Conservation (phyloP, 345 rosid genomes). For the Eucalyptus cloeziana region DNA sequence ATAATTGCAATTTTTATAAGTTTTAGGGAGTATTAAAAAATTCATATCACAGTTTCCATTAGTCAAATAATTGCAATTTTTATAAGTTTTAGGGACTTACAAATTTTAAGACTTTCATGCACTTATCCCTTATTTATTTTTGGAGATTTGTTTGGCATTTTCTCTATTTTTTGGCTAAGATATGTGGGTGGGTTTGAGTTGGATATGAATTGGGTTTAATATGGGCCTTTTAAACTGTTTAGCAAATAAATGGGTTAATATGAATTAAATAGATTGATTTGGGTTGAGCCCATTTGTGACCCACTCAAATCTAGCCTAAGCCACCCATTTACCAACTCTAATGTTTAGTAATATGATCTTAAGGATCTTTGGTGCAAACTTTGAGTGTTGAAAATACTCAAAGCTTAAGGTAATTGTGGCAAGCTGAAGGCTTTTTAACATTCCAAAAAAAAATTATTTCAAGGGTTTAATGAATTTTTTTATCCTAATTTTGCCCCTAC, state of each 20-base stretch:
- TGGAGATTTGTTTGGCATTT: neutral
- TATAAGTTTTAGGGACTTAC: too few relatives aligned
- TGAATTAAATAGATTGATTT: neutral
- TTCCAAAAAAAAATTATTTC: neutral
- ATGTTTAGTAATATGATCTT: neutral
- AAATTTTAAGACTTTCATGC: too few relatives aligned
- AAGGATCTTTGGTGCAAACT: neutral
- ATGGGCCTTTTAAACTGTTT: too few relatives aligned
- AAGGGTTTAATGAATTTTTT: neutral
- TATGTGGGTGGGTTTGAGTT: neutral
- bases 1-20: too few relatives aligned
- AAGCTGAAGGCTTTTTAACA: neutral
- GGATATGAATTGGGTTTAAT: neutral
- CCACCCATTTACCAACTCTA: neutral
- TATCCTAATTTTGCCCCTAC: neutral
- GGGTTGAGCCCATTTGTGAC: too few relatives aligned
- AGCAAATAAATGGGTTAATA: too few relatives aligned
- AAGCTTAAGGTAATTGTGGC: neutral
- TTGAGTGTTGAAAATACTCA: neutral
- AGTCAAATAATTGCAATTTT: neutral
- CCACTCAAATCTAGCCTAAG: neutral
- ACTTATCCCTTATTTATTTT: neutral
- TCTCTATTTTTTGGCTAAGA: neutral
- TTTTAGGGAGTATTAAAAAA: too few relatives aligned
- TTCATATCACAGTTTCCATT: too few relatives aligned